Evolutionary conservation across 1,139 yeast genomes (phyloP), one percentile per base, ranked within the genome.

Genomic region (Nakaseomyces glabratus): DNA sequence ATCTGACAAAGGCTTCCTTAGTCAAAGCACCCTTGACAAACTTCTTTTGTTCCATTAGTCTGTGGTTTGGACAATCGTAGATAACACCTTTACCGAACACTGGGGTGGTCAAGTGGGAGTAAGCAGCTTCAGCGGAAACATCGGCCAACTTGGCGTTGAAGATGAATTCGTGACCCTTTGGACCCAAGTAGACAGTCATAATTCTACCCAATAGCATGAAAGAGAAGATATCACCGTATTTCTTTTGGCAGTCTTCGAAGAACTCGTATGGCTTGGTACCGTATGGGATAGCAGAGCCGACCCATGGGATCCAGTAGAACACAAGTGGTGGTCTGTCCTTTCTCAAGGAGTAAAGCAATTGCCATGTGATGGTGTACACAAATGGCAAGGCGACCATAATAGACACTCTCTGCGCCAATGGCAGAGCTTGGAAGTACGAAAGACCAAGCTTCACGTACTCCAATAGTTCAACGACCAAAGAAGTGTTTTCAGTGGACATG

Each of bases 1-100:
- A 88, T 19, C 67, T 62, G 50, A 73, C 72, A 66, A 90, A 93
- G 2, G 94, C 76, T 33, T 85, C 96, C 45, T 73, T 73, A 26
- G 95, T 81, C 48, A 90, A 71, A 13, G 96, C 94, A 40, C 74
- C 71, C 64, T 90, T 90, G 45, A 93, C 94, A 55, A 90, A 90
- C 67, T 86, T 90, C 75, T 93, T 90, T 62, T 90, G 98, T 61
- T 90, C 98, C 98, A 90, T 93, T 51, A 90, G 72, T 48, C 86
- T 76, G 52, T 76, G 65, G 65, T 93, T 93, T 43, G 98, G 86
- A 62, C 97, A 90, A 63, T 90, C 98, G 58, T 90, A 90, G 40
- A 90, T 81, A 37, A 90, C 98, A 47, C 97, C 98, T 57, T 86
- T 76, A 49, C 98, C 98, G 52, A 90, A 90, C 18, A 86, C 96